Conservation (phyloP, 164 flowering plant species). For the Platanus orientalis region DNA sequence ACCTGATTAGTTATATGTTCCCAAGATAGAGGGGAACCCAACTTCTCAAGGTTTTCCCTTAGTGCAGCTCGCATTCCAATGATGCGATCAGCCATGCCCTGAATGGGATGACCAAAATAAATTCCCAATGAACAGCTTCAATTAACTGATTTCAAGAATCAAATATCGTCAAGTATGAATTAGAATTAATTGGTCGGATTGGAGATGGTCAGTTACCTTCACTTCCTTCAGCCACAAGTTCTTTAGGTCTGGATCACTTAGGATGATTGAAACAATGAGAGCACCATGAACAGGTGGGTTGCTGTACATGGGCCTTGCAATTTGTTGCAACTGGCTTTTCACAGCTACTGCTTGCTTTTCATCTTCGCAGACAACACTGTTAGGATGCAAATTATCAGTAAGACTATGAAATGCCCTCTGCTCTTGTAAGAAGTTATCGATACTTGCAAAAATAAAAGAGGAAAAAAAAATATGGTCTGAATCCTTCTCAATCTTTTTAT, state of each 20-base stretch:
- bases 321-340: slow-evolving; percentile 91
- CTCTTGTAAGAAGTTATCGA: too few species aligned
- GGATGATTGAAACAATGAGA: slow-evolving; percentile 73
- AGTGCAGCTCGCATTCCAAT: slow-evolving; percentile 84
- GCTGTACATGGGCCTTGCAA: slow-evolving; percentile 97
- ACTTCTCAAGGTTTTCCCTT: slow-evolving; percentile 67
- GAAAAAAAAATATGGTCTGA: too few species aligned
- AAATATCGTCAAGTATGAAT: too few species aligned
- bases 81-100: slow-evolving; percentile 97
- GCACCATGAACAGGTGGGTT: slow-evolving; percentile 98
- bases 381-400: slow-evolving; percentile 8
- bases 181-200: neutral
- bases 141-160: too few species aligned
- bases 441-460: too few species aligned
- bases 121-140: too few species aligned
- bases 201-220: slow-evolving; percentile 43
- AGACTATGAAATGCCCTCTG: neutral
- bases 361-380: slow-evolving; percentile 88
- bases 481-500: too few species aligned
- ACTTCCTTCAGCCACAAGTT: slow-evolving; percentile 90
- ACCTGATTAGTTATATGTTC: slow-evolving; percentile 95
- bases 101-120: slow-evolving; percentile 3
- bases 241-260: slow-evolving; percentile 76
- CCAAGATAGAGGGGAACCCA: slow-evolving; percentile 89
- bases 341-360: slow-evolving; percentile 86